Conservation (phyloP, 805 yeast genomes). For the Wickerhamomyces kurtzmanii region DNA sequence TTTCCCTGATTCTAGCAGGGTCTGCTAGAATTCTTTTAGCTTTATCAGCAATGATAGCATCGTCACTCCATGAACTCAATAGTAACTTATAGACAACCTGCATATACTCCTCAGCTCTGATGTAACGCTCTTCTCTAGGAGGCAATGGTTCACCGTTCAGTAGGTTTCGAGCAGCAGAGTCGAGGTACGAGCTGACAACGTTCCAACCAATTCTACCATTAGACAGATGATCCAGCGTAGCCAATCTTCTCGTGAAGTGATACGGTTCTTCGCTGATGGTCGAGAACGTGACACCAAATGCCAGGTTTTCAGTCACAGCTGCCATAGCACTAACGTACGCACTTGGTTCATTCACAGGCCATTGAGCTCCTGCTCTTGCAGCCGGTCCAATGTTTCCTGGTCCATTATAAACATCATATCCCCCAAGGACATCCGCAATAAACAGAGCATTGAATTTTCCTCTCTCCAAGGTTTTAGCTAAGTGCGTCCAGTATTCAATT, state of each 20-base stretch:
- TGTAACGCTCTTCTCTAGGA: slow-evolving; percentile 29
- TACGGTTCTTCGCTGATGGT: slow-evolving; percentile 31
- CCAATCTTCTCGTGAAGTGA: slow-evolving; percentile 27
- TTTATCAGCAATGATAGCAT: slow-evolving; percentile 13
- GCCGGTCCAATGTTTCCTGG: slow-evolving; percentile 9
- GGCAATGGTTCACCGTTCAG: slow-evolving; percentile 23
- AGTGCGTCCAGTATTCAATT: slow-evolving; percentile 22
- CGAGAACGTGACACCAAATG: slow-evolving; percentile 28
- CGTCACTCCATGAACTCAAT: slow-evolving; percentile 27
- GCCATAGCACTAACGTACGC: slow-evolving; percentile 30
- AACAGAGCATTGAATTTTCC: slow-evolving; percentile 26
- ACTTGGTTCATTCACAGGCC: slow-evolving; percentile 29
- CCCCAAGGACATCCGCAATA: slow-evolving; percentile 30
- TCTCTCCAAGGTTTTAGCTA: slow-evolving; percentile 23
- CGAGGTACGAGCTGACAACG: slow-evolving; percentile 27
- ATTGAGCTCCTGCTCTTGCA: slow-evolving; percentile 17
- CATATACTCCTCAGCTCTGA: slow-evolving; percentile 27
- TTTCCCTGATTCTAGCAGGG: slow-evolving; percentile 23
- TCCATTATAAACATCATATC: slow-evolving; percentile 27
- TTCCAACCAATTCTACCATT: slow-evolving; percentile 34
- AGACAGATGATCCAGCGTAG: slow-evolving; percentile 30
- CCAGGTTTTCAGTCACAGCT: slow-evolving; percentile 24
- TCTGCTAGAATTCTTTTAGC: slow-evolving; percentile 19
- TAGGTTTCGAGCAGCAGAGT: slow-evolving; percentile 26
- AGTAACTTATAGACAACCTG: slow-evolving; percentile 25